Evolutionary conservation across 176 grass and related monocot species (phyloP), one percentile per base, ranked within the genome.

Genomic region (bread wheat (Triticum aestivum)): DNA sequence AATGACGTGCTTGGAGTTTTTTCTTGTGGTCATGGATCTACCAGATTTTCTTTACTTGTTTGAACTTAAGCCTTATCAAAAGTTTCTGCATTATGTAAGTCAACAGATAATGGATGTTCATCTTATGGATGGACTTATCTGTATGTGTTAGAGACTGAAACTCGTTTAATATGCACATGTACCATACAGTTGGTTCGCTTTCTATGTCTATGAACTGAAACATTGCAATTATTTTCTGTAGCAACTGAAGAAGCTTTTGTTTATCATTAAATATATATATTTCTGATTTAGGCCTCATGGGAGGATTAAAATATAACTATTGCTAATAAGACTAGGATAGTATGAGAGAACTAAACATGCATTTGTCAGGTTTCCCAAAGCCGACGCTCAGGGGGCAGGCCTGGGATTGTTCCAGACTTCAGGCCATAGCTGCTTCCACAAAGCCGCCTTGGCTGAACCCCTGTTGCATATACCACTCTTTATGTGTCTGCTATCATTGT

Each of bases 31-130:
- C 20, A 9, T 63, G 64, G 69, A 85, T 4, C 38, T 77, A 78
- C 64, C 56, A 51, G 29, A 3, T 65, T 68, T 27, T 80, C 56
- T 80, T 79, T 72, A 61, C 73, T 70, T 88, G 21, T 47, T 78
- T 83, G 38, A 64, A 64, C 54, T 24, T 73, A 71, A 63, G 38
- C 21, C 80, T 63, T 41, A 74, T 65, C 26, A 65, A 37, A 63
- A 66, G 42, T 63, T 58, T 82, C 26, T 51, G 41, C 64, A 39
- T 56, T 33, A 81, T 75, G 18, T 42, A 20, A 65, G 21, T 41
- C 63, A 76, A 9, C 41, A 41, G 29, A 87, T 49, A 51, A 39
- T 65, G 58, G 41, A 39, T 11, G 4, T 38, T n/a, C 35, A 69
- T 79, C 52, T 69, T 56, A 79, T 20, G 44, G 9, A 24, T 32